phyloP scores from a whole-genome alignment of 2,329 filamentous ascomycete genomes.

The Botrytis aclada region DNA sequence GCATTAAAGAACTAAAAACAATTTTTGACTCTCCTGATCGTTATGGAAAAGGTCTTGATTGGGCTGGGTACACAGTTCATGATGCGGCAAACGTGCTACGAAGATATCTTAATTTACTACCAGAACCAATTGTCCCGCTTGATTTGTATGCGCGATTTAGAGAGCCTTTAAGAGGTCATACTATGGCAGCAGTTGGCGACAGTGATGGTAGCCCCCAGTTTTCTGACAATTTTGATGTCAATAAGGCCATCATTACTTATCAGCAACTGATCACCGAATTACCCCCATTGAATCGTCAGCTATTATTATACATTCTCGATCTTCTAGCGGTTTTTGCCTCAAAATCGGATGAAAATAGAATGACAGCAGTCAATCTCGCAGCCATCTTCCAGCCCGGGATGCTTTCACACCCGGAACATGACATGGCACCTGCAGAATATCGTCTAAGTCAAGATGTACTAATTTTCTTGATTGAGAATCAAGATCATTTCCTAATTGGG shows the following conservation, averaged over 20 bases:
- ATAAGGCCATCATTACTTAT: slow-evolving; percentile 75
- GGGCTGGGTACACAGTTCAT: slow-evolving; percentile 97
- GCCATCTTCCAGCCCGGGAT: slow-evolving; percentile 98
- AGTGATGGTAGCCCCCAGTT: slow-evolving; percentile 63
- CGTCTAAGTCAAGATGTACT: slow-evolving; percentile 93
- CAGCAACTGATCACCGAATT: slow-evolving; percentile 90
- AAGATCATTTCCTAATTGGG: slow-evolving; percentile 96
- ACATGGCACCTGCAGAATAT: slow-evolving; percentile 94
- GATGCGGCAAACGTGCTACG: slow-evolving; percentile 96
- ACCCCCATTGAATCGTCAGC: slow-evolving; percentile 86
- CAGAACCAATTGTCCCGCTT: slow-evolving; percentile 92
- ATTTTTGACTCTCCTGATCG: slow-evolving; percentile 92
- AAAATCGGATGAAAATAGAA: slow-evolving; percentile 93
- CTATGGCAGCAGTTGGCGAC: slow-evolving; percentile 68
- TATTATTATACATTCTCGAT: slow-evolving; percentile 93
- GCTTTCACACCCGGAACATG: slow-evolving; percentile 87
- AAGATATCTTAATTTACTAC: slow-evolving; percentile 91
- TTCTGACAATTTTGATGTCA: slow-evolving; percentile 69
- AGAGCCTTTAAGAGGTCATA: slow-evolving; percentile 66
- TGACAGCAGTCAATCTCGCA: slow-evolving; percentile 91
- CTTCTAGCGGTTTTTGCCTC: slow-evolving; percentile 94
- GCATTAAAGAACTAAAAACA: slow-evolving; percentile 92
- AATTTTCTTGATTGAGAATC: slow-evolving; percentile 97
- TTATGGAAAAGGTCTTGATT: slow-evolving; percentile 94
- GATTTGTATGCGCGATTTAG: slow-evolving; percentile 91